A percentile compares a stretch with the other conserved stretches of the same genome.
phyloP scores from a whole-genome alignment of 139 green algal genomes.

The Volvox africanus region DNA sequence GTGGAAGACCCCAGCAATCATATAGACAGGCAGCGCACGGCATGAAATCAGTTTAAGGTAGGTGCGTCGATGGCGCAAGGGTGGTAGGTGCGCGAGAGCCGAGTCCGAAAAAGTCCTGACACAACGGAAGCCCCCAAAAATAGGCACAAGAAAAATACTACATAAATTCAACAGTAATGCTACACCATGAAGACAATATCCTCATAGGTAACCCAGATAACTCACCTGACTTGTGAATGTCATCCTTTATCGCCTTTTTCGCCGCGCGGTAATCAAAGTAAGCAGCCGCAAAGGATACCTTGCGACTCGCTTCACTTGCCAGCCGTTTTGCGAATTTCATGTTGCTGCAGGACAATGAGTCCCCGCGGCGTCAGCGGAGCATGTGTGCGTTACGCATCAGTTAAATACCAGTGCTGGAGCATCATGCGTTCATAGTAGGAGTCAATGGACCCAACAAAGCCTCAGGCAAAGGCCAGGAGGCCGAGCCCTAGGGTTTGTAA shows the following conservation, averaged over 20 bases:
- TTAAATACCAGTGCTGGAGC: background rate
- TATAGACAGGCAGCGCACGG: too few relatives aligned
- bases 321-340: constrained; percentile 56
- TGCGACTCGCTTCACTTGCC: constrained; percentile 2
- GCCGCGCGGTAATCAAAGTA: constrained; percentile 36
- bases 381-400: background rate
- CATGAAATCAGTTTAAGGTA: too few relatives aligned
- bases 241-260: constrained; percentile 43
- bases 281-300: background rate
- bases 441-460: background rate
- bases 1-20: too few relatives aligned
- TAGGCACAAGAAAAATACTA: too few relatives aligned
- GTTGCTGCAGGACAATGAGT: background rate
- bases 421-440: background rate
- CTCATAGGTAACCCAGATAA: too few relatives aligned
- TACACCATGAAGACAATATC: too few relatives aligned
- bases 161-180: too few relatives aligned
- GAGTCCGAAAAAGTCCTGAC: too few relatives aligned
- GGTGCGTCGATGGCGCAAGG: too few relatives aligned
- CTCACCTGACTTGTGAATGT: constrained; percentile 20
- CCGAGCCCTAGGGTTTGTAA: constrained; percentile 5
- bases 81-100: too few relatives aligned
- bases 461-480: background rate
- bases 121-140: too few relatives aligned
- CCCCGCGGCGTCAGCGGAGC: background rate